Base-by-base conservation (phyloP, 108 stramenopile species). In the Skeletonema menzelii region DNA sequence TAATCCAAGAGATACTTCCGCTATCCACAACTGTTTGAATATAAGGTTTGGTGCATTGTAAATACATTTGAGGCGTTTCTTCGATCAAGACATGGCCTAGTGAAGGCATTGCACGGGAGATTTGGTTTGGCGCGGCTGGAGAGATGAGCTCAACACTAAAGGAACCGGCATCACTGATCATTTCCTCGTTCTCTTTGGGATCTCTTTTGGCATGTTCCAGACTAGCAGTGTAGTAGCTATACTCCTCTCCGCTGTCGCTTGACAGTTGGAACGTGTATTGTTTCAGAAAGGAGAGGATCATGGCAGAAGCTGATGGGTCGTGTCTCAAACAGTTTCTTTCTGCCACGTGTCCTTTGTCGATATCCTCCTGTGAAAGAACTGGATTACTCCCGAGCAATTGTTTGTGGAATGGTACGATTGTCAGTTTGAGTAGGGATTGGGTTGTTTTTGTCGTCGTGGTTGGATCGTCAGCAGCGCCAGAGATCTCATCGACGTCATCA, bases 71-170 rank as follows among this genome's bases (percentile, higher is more conserved):
- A 14, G 84, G 86, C 22, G 86, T 85, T 66, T 87, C 86, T 7
- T 80, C 49, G 5, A 87, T 57, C 11, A 87, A 70, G 26, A 67
- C 53, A 22, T 59, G 67, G 1, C 77, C 77, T 0, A 80, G 70
- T 17, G 82, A 75, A 15, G 86, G 86, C 78, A 83, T 76, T 26
- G 78, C 79, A 24, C 86, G 77, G 22, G 65, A 70, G 14, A 87
- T 85, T 59, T 87, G 84, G 8, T 55, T 30, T 4, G 84, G 42
- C 0, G 67, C 47, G 14, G 86, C 86, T 15, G 86, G 86, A 14
- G 78, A 85, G 35, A 87, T 80, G 2, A 87, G 59, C 59, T 87
- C 86, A n/a, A 83, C 79, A 42, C 83, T 70, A 46, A 83, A 85
- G 11, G 61, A 38, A 17, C 82, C 82, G 56, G 61, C 70, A 38